These are phyloP conservation scores for Casaregolazyma lundiana DNA, from an alignment of 1,139 yeast genomes.

Conservation along the genomic window DNA sequence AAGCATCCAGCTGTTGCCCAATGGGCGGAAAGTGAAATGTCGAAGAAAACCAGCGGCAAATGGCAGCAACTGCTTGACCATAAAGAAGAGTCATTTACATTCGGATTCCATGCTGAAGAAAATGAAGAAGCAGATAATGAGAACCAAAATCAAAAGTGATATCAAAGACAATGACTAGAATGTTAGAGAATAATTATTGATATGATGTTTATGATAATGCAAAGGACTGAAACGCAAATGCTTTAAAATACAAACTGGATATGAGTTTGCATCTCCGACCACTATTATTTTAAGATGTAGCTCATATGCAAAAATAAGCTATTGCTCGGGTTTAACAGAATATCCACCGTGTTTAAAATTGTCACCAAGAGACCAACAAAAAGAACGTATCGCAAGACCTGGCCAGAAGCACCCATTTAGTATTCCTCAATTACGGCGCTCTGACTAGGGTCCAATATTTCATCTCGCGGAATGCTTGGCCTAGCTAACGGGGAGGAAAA, in stretches of 20 bases:
- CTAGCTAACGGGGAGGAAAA: not conserved
- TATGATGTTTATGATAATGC: no score
- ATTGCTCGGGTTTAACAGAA: no score
- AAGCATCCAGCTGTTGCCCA: conserved; percentile 12
- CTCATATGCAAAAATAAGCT: no score
- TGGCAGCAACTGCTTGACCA: conserved; percentile 23
- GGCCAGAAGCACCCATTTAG: not conserved
- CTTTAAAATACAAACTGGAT: no score
- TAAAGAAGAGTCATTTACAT: conserved; percentile 26
- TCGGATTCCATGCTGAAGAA: conserved; percentile 25
- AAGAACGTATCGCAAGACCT: no score
- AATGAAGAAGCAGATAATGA: conserved; percentile 11
- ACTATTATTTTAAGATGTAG: no score
- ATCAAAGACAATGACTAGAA: no score
- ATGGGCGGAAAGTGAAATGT: conserved; percentile 13
- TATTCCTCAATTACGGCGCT: conserved; percentile 2
- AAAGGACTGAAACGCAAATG: no score
- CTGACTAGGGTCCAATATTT: conserved; percentile 5
- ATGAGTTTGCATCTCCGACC: no score
- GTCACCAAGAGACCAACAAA: no score
- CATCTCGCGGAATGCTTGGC: not conserved
- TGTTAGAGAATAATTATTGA: no score
- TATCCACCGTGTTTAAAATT: no score
- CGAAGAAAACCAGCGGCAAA: conserved; percentile 14
- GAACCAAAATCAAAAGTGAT: not conserved